phyloP scores from a whole-genome alignment of 108 stramenopile genomes.

The Nitzschia putrida region DNA sequence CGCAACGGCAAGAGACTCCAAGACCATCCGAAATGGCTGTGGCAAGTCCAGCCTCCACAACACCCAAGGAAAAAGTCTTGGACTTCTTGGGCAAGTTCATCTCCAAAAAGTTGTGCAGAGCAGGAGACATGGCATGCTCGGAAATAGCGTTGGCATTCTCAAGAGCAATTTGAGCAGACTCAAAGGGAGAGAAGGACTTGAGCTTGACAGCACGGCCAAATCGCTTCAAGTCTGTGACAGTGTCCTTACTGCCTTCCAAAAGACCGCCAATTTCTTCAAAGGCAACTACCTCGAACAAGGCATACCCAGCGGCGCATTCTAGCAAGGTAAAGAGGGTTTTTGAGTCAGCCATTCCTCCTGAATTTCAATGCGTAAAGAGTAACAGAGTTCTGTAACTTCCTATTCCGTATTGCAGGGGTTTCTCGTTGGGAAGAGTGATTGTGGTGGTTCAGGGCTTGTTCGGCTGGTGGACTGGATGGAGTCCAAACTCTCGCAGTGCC shows the following conservation, averaged over 20 bases:
- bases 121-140: slow-evolving; percentile 76
- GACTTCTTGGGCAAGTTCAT: slow-evolving; percentile 90
- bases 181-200: slow-evolving; percentile 96
- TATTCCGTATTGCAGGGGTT: neutral
- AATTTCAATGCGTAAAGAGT: neutral
- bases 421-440: neutral
- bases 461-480: neutral
- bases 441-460: neutral
- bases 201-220: slow-evolving; percentile 96
- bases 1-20: slow-evolving; percentile 86
- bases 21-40: slow-evolving; percentile 92
- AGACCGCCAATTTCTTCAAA: slow-evolving; percentile 93
- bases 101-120: slow-evolving; percentile 90
- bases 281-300: slow-evolving; percentile 95
- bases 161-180: slow-evolving; percentile 92
- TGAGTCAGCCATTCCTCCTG: slow-evolving; percentile 14
- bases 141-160: slow-evolving; percentile 90
- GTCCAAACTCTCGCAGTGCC: neutral
- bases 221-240: slow-evolving; percentile 83
- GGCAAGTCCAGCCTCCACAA: slow-evolving; percentile 82
- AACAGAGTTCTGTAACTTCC: too few species aligned
- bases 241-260: slow-evolving; percentile 67
- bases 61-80: slow-evolving; percentile 88
- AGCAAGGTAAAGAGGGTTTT: slow-evolving; percentile 82
- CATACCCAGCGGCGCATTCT: slow-evolving; percentile 97